phyloP scores from a whole-genome alignment of 2,329 filamentous ascomycete species.

The Cercospora canescens region DNA sequence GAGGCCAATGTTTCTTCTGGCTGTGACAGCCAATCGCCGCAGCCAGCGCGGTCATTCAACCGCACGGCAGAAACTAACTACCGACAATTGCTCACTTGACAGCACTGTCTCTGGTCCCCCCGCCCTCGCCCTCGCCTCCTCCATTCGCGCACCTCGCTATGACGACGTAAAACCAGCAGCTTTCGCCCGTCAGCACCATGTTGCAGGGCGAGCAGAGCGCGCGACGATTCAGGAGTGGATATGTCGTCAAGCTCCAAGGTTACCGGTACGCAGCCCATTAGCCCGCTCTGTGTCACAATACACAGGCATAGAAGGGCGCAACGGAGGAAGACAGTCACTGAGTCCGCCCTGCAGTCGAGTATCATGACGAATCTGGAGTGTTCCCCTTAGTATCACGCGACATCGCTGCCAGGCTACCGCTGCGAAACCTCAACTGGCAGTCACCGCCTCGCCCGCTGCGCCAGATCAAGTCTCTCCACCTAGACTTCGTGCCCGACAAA shows the following conservation, averaged over 20 bases:
- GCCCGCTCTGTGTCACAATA: not conserved
- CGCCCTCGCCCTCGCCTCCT: not conserved
- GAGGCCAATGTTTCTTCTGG: not conserved
- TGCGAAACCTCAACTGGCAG: slow-evolving; percentile 95
- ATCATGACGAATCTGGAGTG: slow-evolving; percentile 87
- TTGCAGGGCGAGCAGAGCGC: not conserved
- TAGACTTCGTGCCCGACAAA: slow-evolving; percentile 71
- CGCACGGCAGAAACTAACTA: not conserved
- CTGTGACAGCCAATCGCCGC: not conserved
- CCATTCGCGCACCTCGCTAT: not conserved
- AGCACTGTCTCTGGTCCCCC: not conserved
- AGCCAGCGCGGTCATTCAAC: not conserved
- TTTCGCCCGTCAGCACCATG: not conserved
- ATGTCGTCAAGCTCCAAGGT: slow-evolving; percentile 48
- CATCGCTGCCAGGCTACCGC: slow-evolving; percentile 74
- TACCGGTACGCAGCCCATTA: slow-evolving; percentile 40
- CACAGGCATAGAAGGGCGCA: not conserved
- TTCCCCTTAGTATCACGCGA: slow-evolving; percentile 80
- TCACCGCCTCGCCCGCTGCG: slow-evolving; percentile 86
- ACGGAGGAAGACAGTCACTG: slow-evolving; percentile 11
- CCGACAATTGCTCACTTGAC: slow-evolving; percentile 1
- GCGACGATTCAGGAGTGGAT: slow-evolving; percentile 21
- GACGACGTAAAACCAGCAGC: not conserved
- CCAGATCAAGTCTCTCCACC: slow-evolving; percentile 88
- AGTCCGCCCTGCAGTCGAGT: slow-evolving; percentile 69